Base-by-base conservation (phyloP, 352 stramenopile genomes). In the Phytophthora tubulina region DNA sequence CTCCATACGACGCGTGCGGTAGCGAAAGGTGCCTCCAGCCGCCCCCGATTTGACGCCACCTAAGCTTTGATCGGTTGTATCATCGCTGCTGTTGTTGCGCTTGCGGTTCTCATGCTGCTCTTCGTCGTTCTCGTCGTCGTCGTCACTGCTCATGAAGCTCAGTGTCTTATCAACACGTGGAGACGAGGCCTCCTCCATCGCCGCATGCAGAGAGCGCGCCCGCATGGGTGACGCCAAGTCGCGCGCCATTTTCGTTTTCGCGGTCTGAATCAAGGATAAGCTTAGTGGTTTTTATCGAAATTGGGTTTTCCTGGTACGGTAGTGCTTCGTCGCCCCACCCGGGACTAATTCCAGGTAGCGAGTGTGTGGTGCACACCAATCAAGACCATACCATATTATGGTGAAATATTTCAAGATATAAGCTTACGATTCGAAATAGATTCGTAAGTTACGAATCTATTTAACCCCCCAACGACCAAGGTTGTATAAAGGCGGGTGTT, bases 121-220 rank as follows among this genome's bases (percentile, higher is more conserved):
- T 15, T 63, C 57, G 5, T 76, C 60, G 1, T 50, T 44, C 33
- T 64, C 55, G 6, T 62, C 56, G 1, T 66, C 49, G 17, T 81
- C 67, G 21, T 75, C 76, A 49, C 73, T 83, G 56, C 63, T 86
- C 41, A 73, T 61, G 32, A 75, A 79, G 31, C 60, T 70, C 44
- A 89, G 30, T 31, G 63, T 68, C 60, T 86, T 87, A 32, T 69
- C 61, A 11, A 89, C 70, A 35, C 62, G 63, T 33, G 64, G 65
- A 14, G 75, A 73, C 4, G 70, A 76, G 3, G 58, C 70, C 17
- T 73, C 56, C 10, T 79, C 61, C 66, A 78, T 63, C 17, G 70
- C 70, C 2, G 56, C 62, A 65, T 79, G 57, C n/a, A 79, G 52
- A 17, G 66, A 79, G n/a, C 73, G 69, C 36, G 70, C 67, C 36